phyloP scores from a whole-genome alignment of 768 basidiomycete species.

The Naematelia aurantialba region DNA sequence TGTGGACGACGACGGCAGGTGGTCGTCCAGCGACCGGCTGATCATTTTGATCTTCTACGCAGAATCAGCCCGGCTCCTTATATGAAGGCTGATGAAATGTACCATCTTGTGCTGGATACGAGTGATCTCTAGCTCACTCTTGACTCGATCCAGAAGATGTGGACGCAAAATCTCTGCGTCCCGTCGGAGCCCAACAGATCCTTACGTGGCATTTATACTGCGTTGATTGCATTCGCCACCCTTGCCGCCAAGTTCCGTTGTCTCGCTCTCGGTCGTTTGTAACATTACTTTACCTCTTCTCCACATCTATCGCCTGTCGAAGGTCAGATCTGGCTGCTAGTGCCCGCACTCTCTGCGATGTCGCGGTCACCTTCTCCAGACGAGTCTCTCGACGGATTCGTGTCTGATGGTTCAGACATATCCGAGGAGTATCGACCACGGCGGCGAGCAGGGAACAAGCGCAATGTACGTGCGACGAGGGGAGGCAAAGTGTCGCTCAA shows the following conservation, averaged over 20 bases:
- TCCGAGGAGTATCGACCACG: constrained; percentile 37
- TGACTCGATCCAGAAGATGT: no score
- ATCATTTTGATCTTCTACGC: constrained; percentile 50
- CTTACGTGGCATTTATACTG: constrained; percentile 1
- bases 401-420: constrained; percentile 36
- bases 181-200: background rate
- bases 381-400: constrained; percentile 40
- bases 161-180: constrained; percentile 3
- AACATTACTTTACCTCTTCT: background rate
- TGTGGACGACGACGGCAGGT: constrained; percentile 47
- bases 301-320: background rate
- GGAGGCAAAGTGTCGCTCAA: constrained; percentile 23
- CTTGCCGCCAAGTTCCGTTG: background rate
- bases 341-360: constrained; percentile 16
- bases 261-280: background rate
- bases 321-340: background rate
- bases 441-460: constrained; percentile 2
- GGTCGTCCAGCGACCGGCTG: constrained; percentile 48
- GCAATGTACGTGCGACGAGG: constrained; percentile 5
- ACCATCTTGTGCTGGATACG: background rate
- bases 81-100: background rate
- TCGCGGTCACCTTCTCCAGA: constrained; percentile 38
- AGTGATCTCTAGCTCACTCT: no score
- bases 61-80: background rate
- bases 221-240: background rate